A percentile compares a stretch with the other conserved stretches of the same genome.
These are phyloP conservation scores for Pestalotiopsis fici DNA, from an alignment of 2,329 filamentous ascomycete species.

Conservation along the genomic window DNA sequence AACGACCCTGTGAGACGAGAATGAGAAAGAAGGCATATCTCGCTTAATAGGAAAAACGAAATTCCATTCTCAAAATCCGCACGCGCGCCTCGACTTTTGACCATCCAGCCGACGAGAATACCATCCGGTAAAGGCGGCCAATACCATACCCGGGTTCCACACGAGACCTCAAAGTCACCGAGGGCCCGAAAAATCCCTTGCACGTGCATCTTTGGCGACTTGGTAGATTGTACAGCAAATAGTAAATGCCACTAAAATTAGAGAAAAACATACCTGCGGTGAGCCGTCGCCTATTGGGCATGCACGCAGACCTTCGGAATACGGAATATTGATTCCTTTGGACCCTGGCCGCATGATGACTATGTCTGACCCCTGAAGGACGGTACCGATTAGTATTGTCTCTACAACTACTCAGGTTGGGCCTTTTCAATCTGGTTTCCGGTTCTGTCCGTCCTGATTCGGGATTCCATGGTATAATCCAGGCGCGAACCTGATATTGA, in stretches of 20 bases:
- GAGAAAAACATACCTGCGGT: not conserved
- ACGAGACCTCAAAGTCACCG: not conserved
- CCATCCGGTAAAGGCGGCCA: not conserved
- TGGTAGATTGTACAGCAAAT: not conserved
- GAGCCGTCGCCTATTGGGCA: not conserved
- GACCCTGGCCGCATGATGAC: not conserved
- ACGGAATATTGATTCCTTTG: not conserved
- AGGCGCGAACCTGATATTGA: not conserved
- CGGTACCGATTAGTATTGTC: not conserved
- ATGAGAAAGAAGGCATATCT: not conserved
- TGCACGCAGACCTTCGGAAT: not conserved
- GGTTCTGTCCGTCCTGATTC: not conserved
- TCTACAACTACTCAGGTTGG: too few species aligned
- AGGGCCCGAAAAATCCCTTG: not conserved
- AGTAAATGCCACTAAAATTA: not conserved
- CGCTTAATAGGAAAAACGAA: not conserved
- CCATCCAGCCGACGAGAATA: not conserved
- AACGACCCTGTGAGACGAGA: not conserved
- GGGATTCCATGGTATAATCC: not conserved
- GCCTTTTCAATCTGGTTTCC: not conserved
- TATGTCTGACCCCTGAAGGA: not conserved
- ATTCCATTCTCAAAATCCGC: not conserved
- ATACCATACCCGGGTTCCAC: not conserved
- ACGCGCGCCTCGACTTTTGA: not conserved
- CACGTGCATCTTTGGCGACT: not conserved